Evolutionary conservation across 106 monocot genomes (phyloP), one percentile per base, ranked within the genome.

Genomic region (Dioscorea alata): DNA sequence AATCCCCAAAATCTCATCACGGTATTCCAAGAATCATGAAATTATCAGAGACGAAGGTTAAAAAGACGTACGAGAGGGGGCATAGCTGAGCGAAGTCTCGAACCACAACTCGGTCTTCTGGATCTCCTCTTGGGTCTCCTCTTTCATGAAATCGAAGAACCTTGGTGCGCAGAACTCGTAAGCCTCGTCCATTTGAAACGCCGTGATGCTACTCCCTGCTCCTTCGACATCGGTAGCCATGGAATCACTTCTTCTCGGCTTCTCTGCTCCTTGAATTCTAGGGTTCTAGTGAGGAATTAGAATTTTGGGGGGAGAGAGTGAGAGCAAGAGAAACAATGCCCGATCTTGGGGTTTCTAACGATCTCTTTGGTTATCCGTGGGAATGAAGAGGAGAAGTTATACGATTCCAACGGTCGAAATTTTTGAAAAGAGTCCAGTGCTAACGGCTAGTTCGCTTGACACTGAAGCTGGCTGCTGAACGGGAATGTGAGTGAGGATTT

Each of bases 151-250:
- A 70, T 96, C 84, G 63, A 89, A 96, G 91, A 89, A 88, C 59
- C 34, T 70, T 4, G 95, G 95, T 0, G 95, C 95, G 52, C 59
- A 76, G 80, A 96, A 96, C 86, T 96, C 91, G 70, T 91, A 96
- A 0, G 65, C 50, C 59, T 88, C 84, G 48, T 96, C 95, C 9
- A 89, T 52, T 63, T 78, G 86, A 20, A 73, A 42, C 12, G 48
- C 48, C 8, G 31, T 57, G 20, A 23, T 13, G 52, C 65, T 22
- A 14, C 65, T 66, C 33, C 59, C 70, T 13, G n/a, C 66, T 13
- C 65, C 16, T 28, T 12, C 57, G 57, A 56, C 13, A 25, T 71
- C 65, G 1, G 61, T 14, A 51, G 75, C 66, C 75, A 76, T 67
- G 4, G 42, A 42, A 42, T 42, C 42, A 0, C 14, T 28, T 12